These are phyloP conservation scores for Wallacemonas collosoma DNA, from an alignment of 208 protist species.

Conservation along the genomic window DNA sequence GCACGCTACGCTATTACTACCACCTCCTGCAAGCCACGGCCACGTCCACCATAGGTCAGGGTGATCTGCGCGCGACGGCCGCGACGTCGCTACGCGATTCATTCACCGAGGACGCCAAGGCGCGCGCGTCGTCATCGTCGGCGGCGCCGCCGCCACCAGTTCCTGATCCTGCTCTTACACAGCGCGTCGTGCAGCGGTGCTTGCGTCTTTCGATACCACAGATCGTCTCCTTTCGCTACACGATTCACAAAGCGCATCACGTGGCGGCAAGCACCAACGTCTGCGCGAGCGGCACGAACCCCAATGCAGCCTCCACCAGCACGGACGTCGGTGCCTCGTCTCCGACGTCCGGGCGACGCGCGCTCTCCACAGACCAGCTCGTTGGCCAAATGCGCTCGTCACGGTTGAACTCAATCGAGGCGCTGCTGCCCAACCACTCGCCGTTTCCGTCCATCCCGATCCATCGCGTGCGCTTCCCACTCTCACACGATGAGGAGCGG, in stretches of 20 bases:
- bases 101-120: neutral
- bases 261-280: neutral
- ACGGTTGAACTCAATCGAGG: conserved; percentile 25
- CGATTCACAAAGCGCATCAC: neutral
- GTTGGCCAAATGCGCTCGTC: conserved; percentile 16
- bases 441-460: neutral
- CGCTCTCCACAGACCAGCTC: conserved; percentile 7
- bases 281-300: neutral
- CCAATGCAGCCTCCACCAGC: neutral
- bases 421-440: conserved; percentile 14
- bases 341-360: neutral
- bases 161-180: neutral
- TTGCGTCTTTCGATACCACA: conserved; percentile 13
- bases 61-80: neutral
- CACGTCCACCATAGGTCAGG: neutral
- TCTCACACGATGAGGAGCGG: neutral
- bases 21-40: conserved; percentile 9
- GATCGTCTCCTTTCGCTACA: conserved; percentile 31
- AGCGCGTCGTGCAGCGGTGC: conserved; percentile 15
- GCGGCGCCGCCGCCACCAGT: neutral
- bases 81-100: neutral
- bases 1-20: conserved; percentile 16
- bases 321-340: neutral
- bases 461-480: conserved; percentile 9
- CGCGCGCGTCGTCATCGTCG: neutral